A percentile compares a stretch with the other conserved stretches of the same genome.
Conservation (phyloP, 1,284 basidiomycete species). For the Veloporphyrellus conicus region DNA sequence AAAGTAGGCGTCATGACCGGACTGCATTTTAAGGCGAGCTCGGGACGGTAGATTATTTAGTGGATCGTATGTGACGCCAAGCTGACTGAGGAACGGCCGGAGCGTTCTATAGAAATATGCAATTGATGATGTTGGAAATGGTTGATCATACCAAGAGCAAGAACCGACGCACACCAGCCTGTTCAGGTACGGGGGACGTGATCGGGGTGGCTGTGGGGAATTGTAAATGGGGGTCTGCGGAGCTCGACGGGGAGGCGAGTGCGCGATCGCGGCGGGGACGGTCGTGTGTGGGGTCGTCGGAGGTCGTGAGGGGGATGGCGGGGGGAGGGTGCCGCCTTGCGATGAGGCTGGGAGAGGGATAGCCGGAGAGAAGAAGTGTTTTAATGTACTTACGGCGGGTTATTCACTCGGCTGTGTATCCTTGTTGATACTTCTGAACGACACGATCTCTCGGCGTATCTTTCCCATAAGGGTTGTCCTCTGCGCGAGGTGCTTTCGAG, state of each 20-base stretch:
- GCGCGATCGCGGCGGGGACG: no score
- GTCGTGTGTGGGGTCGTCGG: neutral
- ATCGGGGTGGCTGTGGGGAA: constrained; percentile 34
- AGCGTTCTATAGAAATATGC: constrained; percentile 35
- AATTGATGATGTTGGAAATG: constrained; percentile 36
- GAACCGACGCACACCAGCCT: constrained; percentile 34
- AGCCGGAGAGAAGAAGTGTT: constrained; percentile 6
- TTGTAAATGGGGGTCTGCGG: constrained; percentile 22
- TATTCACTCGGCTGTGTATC: constrained; percentile 26
- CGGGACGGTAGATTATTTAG: constrained; percentile 20
- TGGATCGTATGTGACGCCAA: constrained; percentile 25
- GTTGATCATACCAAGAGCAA: constrained; percentile 32
- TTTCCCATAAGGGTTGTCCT: constrained; percentile 31
- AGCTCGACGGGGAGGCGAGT: constrained; percentile 17
- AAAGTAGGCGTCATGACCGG: constrained; percentile 19
- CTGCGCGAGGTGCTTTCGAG: constrained; percentile 24
- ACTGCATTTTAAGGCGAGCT: constrained; percentile 32
- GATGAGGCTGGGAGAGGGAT: neutral
- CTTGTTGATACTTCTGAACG: constrained; percentile 28
- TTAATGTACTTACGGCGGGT: constrained; percentile 20
- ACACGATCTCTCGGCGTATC: constrained; percentile 30
- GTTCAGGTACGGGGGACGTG: constrained; percentile 30
- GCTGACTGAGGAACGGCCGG: constrained; percentile 25
- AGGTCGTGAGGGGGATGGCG: neutral
- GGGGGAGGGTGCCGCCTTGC: no score